Base-by-base conservation (phyloP, 2,329 filamentous ascomycete species). In the Penicillium nordicum region DNA sequence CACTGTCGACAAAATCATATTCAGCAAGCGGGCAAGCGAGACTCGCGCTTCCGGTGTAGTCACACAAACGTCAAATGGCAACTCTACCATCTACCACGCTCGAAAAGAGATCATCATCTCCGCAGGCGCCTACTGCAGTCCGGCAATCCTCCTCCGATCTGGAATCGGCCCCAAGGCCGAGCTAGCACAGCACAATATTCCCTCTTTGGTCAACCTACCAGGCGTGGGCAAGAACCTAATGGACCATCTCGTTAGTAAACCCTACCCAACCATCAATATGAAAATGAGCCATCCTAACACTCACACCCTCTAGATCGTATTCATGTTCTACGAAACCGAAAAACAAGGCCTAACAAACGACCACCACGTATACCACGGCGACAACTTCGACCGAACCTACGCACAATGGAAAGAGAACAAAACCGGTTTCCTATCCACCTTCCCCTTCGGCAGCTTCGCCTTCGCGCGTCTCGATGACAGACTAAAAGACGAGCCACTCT, bases 401-500 rank as follows among this genome's bases (percentile, higher is more conserved):
- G 69, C 76, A 12, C 75, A 82, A 46, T 88, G 82, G 79, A 80
- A 83, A 67, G 79, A 84, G 30, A 78, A 82, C 49, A 84, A 84
- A 63, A 75, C 76, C 2, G 85, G 85, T 1, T 76, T 84, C 34
- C 72, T 87, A 1, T 82, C 84, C 1, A 80, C 78, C 0, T 86
- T 87, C 63, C 84, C 84, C 10, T 88, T 87, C 50, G 85, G 85
- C 40, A 77, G 78, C 11, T 86, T 87, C 55, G 84, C 80, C 11
- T 88, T 79, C 62, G 81, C 84, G 6, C 79, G 85, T n/a, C 74
- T 88, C 0, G 83, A 86, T 57, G 79, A 84, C 9, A 81, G 84
- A 7, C 77, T 88, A 1, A 72, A 77, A 44, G 75, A 84, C 61
- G 80, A 80, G 1, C 73, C 78, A 3, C 63, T 84, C 7, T 88